Evolutionary conservation across 2,329 filamentous ascomycete species (phyloP).

Genomic region (Penicillium sp.): DNA sequence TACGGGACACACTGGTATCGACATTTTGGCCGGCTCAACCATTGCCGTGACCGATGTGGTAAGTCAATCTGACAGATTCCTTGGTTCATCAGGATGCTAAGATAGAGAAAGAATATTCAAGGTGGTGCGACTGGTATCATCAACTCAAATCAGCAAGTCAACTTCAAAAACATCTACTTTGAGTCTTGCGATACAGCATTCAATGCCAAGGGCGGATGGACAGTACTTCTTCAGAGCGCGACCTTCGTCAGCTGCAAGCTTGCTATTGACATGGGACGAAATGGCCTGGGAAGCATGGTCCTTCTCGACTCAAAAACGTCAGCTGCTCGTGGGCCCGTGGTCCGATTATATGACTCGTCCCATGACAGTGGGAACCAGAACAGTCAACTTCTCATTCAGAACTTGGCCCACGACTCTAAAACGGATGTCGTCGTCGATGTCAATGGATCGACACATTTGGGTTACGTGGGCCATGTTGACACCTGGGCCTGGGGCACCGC

Average conservation of each 20-base stretch:
- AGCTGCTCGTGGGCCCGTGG: constrained; percentile 25
- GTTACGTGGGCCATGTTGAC: constrained; percentile 19
- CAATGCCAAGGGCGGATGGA: constrained; percentile 33
- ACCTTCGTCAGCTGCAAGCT: constrained; percentile 28
- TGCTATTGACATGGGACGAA: constrained; percentile 30
- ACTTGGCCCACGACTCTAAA: constrained; percentile 21
- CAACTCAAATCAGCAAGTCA: constrained; percentile 32
- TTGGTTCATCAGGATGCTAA: background rate
- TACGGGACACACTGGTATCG: constrained; percentile 29
- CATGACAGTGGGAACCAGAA: constrained; percentile 26
- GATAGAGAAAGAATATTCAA: constrained; percentile 18
- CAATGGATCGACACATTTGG: constrained; percentile 19
- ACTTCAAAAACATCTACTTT: constrained; percentile 54
- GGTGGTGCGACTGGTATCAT: constrained; percentile 30
- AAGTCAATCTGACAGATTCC: background rate
- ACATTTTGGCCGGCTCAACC: constrained; percentile 24
- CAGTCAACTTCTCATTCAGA: constrained; percentile 30
- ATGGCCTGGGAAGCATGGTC: constrained; percentile 26
- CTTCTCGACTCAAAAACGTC: constrained; percentile 29
- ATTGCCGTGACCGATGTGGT: constrained; percentile 30
- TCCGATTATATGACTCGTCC: constrained; percentile 29
- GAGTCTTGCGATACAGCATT: constrained; percentile 58
- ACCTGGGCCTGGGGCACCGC: constrained; percentile 38
- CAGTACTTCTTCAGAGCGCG: constrained; percentile 26
- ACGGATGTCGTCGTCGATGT: constrained; percentile 31